phyloP scores from a whole-genome alignment of 164 flowering plant genomes.

The Sextonia rubra region DNA sequence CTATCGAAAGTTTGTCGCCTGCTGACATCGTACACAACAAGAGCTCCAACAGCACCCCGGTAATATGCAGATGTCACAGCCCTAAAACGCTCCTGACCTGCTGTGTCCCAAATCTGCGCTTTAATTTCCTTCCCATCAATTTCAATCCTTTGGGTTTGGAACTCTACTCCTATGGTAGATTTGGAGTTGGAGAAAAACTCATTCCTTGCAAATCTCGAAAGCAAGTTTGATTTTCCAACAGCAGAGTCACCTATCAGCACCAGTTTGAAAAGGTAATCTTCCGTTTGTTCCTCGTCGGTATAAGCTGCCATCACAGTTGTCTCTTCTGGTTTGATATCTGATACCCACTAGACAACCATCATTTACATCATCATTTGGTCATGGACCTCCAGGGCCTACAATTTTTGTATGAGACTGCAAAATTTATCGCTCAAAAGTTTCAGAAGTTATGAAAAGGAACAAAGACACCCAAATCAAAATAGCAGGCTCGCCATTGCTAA shows the following conservation, averaged over 20 bases:
- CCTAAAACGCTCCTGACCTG: slow-evolving; percentile 72
- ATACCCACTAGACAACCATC: too few species aligned
- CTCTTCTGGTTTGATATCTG: too few species aligned
- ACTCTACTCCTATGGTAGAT: slow-evolving; percentile 72
- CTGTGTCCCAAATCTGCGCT: slow-evolving; percentile 77
- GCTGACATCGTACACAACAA: slow-evolving; percentile 61
- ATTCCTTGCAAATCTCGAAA: slow-evolving; percentile 65
- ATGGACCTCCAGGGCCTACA: too few species aligned
- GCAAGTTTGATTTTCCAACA: slow-evolving; percentile 70
- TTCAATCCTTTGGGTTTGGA: slow-evolving; percentile 64
- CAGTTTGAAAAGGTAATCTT: slow-evolving; percentile 70
- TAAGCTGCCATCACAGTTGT: slow-evolving; percentile 33
- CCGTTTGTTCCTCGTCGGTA: slow-evolving; percentile 44
- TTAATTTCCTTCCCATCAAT: slow-evolving; percentile 66
- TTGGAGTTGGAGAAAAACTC: slow-evolving; percentile 67
- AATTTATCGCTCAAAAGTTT: too few species aligned
- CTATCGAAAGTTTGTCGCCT: slow-evolving; percentile 67
- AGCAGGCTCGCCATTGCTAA: too few species aligned
- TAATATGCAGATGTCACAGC: slow-evolving; percentile 75
- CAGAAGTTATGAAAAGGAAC: too few species aligned
- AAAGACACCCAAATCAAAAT: too few species aligned
- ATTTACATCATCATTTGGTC: too few species aligned
- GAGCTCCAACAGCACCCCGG: slow-evolving; percentile 70
- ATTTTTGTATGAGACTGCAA: too few species aligned
- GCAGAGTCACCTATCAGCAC: slow-evolving; percentile 71